Conservation (phyloP, 2,329 filamentous ascomycete genomes). For the Alternaria longipes region DNA sequence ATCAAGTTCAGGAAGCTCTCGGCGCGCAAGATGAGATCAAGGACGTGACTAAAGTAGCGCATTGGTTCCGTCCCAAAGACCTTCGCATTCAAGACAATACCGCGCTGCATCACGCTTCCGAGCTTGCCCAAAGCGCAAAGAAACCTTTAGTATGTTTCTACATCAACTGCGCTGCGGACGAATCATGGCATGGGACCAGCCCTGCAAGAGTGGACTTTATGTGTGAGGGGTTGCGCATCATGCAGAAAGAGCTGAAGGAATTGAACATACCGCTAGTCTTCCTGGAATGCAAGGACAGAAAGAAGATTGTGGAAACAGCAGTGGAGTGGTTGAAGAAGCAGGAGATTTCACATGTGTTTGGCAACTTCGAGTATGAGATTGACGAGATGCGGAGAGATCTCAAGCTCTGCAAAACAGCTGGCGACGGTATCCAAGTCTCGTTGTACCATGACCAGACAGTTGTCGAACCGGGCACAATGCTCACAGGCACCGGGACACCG, state of each 20-base stretch:
- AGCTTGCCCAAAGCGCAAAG: slow-evolving; percentile 56
- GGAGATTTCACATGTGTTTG: slow-evolving; percentile 58
- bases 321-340: slow-evolving; percentile 57
- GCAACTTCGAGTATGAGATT: slow-evolving; percentile 59
- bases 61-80: slow-evolving; percentile 64
- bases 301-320: slow-evolving; percentile 54
- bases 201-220: slow-evolving; percentile 61
- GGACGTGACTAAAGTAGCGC: slow-evolving; percentile 55
- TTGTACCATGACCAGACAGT: slow-evolving; percentile 61
- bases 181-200: slow-evolving; percentile 62
- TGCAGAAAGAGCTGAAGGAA: slow-evolving; percentile 58
- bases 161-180: slow-evolving; percentile 58
- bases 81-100: slow-evolving; percentile 61
- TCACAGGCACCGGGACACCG: slow-evolving; percentile 55
- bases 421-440: slow-evolving; percentile 52
- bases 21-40: slow-evolving; percentile 51
- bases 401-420: slow-evolving; percentile 51
- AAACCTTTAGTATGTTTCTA: slow-evolving; percentile 58
- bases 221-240: slow-evolving; percentile 54
- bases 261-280: slow-evolving; percentile 61
- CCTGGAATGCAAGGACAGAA: slow-evolving; percentile 54
- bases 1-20: slow-evolving; percentile 53
- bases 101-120: slow-evolving; percentile 57
- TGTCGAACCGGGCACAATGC: slow-evolving; percentile 57
- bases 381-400: slow-evolving; percentile 59